Evolutionary conservation across 2,329 filamentous ascomycete genomes (phyloP), one percentile per base, ranked within the genome.

Genomic region (Onygenales sp.): DNA sequence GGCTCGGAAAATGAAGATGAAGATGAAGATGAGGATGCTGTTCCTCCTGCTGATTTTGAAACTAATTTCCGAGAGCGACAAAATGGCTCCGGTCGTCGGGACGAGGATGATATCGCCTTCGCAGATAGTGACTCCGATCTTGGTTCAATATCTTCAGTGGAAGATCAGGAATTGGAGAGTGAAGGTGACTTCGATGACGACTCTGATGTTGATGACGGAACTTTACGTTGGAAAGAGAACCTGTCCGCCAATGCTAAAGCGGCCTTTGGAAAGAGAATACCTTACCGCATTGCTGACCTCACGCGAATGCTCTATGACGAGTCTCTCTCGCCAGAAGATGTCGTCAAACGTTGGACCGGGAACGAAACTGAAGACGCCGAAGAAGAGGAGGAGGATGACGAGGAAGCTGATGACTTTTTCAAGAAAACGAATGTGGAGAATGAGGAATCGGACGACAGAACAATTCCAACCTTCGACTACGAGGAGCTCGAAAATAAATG

Each of bases 101-200:
- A 75, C 9, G 81, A 83, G 27, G 87, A 83, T 33, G 88, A 95
- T 52, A 63, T 97, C 54, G 88, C 84, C 1, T 98, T 96, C 73
- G 93, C 93, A 11, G 93, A 98, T 64, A 95, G 89, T 64, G 94
- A 98, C 68, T 98, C 93, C 0, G 94, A 98, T 66, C 78, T 98
- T 4, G 93, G 93, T 6, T 95, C 92, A 3, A 71, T 96, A 58
- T 95, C 88, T 7, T 78, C 76, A 1, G 77, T 73, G 7, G 79
- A 82, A 6, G 79, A 81, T 17, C 76, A 78, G 54, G 76, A 79
- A 33, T 59, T 77, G 2, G 77, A 79, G 46, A 76, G 76, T 52
- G 74, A 62, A 9, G 78, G 81, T n/a, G 80, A 81, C 42, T 74
- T 75, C 14, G 74, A 76, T 13, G 71, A 75, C 6, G 71, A 74